Evolutionary conservation across 257 asterid genomes (phyloP).

Genomic region (Solanum habrochaites): DNA sequence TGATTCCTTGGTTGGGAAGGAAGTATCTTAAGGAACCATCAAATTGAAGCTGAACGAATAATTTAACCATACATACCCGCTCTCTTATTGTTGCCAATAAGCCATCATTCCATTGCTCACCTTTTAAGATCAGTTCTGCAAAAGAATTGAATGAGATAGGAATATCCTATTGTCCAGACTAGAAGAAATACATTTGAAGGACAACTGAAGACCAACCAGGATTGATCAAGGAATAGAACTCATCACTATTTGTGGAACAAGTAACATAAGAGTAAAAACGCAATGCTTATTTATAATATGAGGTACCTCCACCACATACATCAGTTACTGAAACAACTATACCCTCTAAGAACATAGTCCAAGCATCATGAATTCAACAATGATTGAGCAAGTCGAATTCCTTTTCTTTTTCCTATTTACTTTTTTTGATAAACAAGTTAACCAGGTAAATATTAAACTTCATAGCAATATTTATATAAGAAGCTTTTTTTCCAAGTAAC

Average conservation of each 20-base stretch:
- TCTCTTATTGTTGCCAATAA: slow-evolving; percentile 86
- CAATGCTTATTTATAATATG: background rate
- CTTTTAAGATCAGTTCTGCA: slow-evolving; percentile 82
- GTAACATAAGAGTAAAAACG: background rate
- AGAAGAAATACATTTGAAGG: background rate
- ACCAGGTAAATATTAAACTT: background rate
- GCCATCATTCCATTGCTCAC: slow-evolving; percentile 99
- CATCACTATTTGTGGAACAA: background rate
- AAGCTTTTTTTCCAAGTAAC: background rate
- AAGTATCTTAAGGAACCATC: background rate
- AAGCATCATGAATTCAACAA: background rate
- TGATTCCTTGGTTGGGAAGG: background rate
- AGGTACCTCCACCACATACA: background rate
- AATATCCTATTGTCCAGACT: background rate
- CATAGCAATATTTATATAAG: background rate
- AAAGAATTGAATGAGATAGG: background rate
- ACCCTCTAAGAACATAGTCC: background rate
- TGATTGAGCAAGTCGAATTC: background rate
- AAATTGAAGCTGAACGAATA: background rate
- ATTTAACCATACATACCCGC: slow-evolving; percentile 40
- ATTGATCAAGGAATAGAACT: background rate
- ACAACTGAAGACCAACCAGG: background rate
- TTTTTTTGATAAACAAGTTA: background rate
- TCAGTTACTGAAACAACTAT: background rate
- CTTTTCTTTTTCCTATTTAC: background rate